These are phyloP conservation scores for Leishmania lainsoni DNA, from an alignment of 208 protist genomes.

Conservation along the genomic window DNA sequence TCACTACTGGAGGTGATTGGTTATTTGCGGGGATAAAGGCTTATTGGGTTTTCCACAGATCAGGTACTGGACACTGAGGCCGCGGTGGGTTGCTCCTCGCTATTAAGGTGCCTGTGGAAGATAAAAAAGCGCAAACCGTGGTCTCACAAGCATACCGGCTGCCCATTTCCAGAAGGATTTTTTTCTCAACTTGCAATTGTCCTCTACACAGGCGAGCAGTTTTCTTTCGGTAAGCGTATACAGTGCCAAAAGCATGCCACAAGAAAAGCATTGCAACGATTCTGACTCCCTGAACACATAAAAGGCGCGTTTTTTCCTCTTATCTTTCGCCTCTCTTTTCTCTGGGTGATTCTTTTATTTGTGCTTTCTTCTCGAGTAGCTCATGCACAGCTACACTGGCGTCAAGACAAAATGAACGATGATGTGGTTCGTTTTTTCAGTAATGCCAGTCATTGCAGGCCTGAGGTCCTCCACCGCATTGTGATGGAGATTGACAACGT, in stretches of 20 bases:
- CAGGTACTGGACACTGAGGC: neutral
- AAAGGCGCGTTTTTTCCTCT: neutral
- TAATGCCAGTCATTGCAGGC: slow-evolving; percentile 29
- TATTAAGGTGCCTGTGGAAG: neutral
- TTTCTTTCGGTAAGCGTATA: neutral
- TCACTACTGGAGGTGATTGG: neutral
- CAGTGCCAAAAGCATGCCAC: neutral
- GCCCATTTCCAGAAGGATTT: neutral
- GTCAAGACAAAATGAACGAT: slow-evolving; percentile 36
- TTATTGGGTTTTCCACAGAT: neutral
- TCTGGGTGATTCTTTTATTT: neutral
- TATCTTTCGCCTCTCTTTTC: neutral
- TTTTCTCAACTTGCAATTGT: neutral
- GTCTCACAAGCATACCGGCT: neutral
- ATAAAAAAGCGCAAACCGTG: neutral
- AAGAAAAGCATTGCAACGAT: neutral
- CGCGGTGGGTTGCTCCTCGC: neutral
- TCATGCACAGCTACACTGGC: neutral
- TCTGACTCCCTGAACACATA: neutral
- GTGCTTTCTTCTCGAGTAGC: neutral
- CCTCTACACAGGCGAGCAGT: neutral
- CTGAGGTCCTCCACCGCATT: slow-evolving; percentile 41
- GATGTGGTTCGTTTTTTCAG: slow-evolving; percentile 58
- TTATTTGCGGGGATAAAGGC: neutral
- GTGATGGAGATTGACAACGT: slow-evolving; percentile 45